These are phyloP conservation scores for Oryza meyeriana DNA, from an alignment of 176 grass and related monocot genomes.

Conservation along the genomic window DNA sequence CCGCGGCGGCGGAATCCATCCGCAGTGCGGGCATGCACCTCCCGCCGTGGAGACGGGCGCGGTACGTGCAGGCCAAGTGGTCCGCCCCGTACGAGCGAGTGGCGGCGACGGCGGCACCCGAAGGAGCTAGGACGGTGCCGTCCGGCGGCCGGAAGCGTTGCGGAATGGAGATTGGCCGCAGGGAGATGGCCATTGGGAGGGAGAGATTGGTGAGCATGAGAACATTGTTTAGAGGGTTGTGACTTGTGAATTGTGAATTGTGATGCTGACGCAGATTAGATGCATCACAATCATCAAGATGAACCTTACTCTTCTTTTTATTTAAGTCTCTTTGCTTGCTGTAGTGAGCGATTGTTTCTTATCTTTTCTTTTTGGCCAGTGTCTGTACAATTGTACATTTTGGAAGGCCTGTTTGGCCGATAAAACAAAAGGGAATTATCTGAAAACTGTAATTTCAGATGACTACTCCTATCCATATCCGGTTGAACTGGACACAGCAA, in stretches of 20 bases:
- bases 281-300: neutral
- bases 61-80: conserved; percentile 82
- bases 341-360: neutral
- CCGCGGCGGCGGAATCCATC: conserved; percentile 62
- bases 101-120: neutral
- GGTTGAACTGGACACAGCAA: neutral
- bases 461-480: too few relatives aligned
- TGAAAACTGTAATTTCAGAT: neutral
- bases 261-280: neutral
- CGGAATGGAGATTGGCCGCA: conserved; percentile 41
- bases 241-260: neutral
- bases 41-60: conserved; percentile 67
- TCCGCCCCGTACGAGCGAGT: conserved; percentile 36
- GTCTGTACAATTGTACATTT: neutral
- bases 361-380: neutral
- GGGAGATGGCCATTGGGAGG: neutral
- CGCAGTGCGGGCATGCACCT: conserved; percentile 65
- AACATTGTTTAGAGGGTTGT: conserved; percentile 25
- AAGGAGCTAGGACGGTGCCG: neutral
- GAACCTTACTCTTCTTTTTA: conserved; percentile 16
- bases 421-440: neutral
- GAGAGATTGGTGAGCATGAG: neutral
- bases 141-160: conserved; percentile 22
- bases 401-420: neutral
- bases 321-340: conserved; percentile 32